These are phyloP conservation scores for Lagenidium sp. DNA, from an alignment of 352 stramenopile species.

Conservation along the genomic window DNA sequence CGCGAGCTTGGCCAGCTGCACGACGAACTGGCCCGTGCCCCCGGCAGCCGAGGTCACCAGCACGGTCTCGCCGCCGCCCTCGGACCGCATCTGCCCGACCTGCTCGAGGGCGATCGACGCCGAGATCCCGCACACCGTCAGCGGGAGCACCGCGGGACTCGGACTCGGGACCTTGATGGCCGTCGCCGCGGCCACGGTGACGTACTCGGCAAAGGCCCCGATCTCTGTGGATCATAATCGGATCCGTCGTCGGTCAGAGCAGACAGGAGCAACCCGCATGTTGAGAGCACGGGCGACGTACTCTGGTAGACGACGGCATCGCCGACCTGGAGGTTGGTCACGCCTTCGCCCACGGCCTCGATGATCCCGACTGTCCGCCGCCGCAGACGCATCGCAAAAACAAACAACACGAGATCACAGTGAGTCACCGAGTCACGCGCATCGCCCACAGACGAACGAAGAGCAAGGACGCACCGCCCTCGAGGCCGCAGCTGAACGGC, in stretches of 20 bases:
- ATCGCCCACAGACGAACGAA: no score
- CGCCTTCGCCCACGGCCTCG: constrained; percentile 22
- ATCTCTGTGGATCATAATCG: constrained; percentile 19
- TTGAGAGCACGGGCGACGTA: no score
- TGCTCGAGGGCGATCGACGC: constrained; percentile 38
- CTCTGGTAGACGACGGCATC: constrained; percentile 33
- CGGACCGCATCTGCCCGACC: constrained; percentile 44
- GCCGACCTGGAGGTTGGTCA: constrained; percentile 35
- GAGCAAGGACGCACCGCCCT: constrained; percentile 4
- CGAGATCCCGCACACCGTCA: constrained; percentile 31
- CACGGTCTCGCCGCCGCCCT: constrained; percentile 33
- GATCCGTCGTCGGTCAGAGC: no score
- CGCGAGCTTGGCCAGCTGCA: constrained; percentile 80
- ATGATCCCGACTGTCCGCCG: constrained; percentile 21
- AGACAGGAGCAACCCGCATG: no score
- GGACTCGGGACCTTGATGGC: constrained; percentile 22
- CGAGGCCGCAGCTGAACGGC: constrained; percentile 33
- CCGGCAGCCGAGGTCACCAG: constrained; percentile 52
- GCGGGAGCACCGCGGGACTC: constrained; percentile 16
- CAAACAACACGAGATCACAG: not conserved
- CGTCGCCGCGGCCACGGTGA: constrained; percentile 19
- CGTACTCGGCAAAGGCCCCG: constrained; percentile 44
- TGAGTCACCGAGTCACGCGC: no score
- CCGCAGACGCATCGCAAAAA: not conserved
- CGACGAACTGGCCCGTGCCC: constrained; percentile 75